Conservation (phyloP, 352 stramenopile species). For the Paralagenidium karlingii region DNA sequence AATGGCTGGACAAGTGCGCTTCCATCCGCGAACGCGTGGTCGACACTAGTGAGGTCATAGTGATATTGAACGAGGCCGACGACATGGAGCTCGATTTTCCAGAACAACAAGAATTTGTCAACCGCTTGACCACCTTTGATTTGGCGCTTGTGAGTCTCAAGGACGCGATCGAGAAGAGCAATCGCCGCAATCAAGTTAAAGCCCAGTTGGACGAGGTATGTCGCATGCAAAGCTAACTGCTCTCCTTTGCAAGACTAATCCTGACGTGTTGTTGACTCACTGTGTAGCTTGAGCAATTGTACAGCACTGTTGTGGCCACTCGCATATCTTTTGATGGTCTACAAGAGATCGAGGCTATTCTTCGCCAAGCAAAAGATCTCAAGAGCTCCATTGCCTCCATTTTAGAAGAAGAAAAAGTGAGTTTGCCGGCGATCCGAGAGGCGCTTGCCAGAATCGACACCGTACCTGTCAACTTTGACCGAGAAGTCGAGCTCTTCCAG, state of each 20-base stretch:
- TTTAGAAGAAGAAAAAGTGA: constrained; percentile 71
- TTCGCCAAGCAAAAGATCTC: constrained; percentile 50
- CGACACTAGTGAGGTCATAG: constrained; percentile 28
- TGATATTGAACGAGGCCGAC: constrained; percentile 41
- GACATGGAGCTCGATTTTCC: constrained; percentile 31
- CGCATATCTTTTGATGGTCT: constrained; percentile 54
- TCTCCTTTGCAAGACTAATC: no score
- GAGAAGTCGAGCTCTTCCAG: constrained; percentile 67
- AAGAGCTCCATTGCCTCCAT: constrained; percentile 51
- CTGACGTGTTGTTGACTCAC: background rate
- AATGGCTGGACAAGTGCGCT: constrained; percentile 32
- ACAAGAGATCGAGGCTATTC: constrained; percentile 18
- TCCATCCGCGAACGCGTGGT: constrained; percentile 13
- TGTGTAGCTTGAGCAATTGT: constrained; percentile 27
- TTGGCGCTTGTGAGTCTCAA: constrained; percentile 44
- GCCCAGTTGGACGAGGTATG: constrained; percentile 36
- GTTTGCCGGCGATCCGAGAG: constrained; percentile 63
- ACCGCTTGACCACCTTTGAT: constrained; percentile 36
- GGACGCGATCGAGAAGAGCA: constrained; percentile 44
- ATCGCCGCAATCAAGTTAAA: constrained; percentile 52
- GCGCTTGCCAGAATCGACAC: constrained; percentile 68
- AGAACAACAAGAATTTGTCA: constrained; percentile 20
- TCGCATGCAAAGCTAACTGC: no score
- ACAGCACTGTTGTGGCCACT: constrained; percentile 21
- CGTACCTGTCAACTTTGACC: constrained; percentile 79